phyloP scores from a whole-genome alignment of 345 rosid species.

The Eucalyptus cloeziana region DNA sequence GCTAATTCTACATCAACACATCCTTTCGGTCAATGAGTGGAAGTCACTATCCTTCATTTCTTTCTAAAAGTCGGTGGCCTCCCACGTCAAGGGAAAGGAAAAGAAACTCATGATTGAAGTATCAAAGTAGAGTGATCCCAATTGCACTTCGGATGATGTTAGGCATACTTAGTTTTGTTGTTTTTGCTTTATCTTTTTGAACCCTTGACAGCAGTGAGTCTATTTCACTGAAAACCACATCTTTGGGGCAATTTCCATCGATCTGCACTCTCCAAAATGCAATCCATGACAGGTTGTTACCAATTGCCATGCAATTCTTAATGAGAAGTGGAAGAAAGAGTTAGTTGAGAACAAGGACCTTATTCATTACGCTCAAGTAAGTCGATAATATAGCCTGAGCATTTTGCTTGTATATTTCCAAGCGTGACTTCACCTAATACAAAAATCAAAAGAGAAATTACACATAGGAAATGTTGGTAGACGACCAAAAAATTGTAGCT shows the following conservation, averaged over 20 bases:
- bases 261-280: slow-evolving; percentile 19
- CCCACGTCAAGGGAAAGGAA: background rate
- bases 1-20: background rate
- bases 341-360: slow-evolving; percentile 16
- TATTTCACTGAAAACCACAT: slow-evolving; percentile 46
- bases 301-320: background rate
- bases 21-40: accelerated
- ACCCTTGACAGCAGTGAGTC: slow-evolving; percentile 37
- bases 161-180: slow-evolving; percentile 2
- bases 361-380: slow-evolving; percentile 42
- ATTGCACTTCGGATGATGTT: background rate
- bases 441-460: background rate
- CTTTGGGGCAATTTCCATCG: slow-evolving; percentile 69
- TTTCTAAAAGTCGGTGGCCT: background rate
- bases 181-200: slow-evolving; percentile 17
- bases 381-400: slow-evolving; percentile 45
- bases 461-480: too few species aligned
- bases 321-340: background rate
- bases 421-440: slow-evolving; percentile 52
- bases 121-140: background rate
- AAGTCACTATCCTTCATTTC: background rate
- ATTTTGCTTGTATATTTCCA: slow-evolving; percentile 68
- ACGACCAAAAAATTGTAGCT: background rate
- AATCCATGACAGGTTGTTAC: background rate
- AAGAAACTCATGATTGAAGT: background rate